Conservation (phyloP, 2,329 filamentous ascomycete species). For the Cladosporium austrohemisphaericum region DNA sequence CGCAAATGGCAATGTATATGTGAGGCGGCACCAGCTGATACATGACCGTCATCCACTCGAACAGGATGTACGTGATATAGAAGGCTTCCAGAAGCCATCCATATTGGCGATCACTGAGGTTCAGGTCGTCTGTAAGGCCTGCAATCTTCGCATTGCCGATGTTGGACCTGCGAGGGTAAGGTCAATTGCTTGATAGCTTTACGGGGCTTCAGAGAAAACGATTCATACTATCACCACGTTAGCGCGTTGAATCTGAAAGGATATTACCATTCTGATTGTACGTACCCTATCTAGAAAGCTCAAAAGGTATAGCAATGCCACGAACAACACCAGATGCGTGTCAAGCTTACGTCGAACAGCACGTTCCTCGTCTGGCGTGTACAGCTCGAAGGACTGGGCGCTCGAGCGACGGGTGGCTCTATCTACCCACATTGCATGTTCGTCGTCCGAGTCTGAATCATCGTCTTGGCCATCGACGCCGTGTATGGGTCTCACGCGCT, state of each 20-base stretch:
- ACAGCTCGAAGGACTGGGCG: slow-evolving; percentile 48
- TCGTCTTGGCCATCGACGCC: slow-evolving; percentile 15
- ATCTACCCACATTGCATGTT: slow-evolving; percentile 11
- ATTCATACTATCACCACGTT: too few species aligned
- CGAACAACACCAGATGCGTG: slow-evolving; percentile 70
- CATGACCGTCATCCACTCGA: slow-evolving; percentile 62
- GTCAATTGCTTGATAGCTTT: too few species aligned
- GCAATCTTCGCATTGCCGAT: slow-evolving; percentile 60
- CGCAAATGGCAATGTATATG: slow-evolving; percentile 60
- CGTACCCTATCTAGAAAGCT: slow-evolving; percentile 59
- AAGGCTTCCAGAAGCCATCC: slow-evolving; percentile 61
- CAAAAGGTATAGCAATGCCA: too few species aligned
- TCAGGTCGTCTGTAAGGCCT: slow-evolving; percentile 52
- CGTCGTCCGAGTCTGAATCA: slow-evolving; percentile 29
- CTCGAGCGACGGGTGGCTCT: slow-evolving; percentile 17
- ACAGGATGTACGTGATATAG: slow-evolving; percentile 61
- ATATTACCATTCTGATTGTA: too few species aligned
- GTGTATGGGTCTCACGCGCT: slow-evolving; percentile 3
- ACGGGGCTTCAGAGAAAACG: too few species aligned
- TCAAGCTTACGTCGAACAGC: slow-evolving; percentile 62
- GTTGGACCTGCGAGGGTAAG: too few species aligned
- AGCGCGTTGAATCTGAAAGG: too few species aligned
- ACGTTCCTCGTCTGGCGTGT: slow-evolving; percentile 62
- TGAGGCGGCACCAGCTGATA: slow-evolving; percentile 58
- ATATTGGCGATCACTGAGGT: slow-evolving; percentile 54